Conservation (phyloP, 768 basidiomycete species). For the Pisolithus microcarpus region DNA sequence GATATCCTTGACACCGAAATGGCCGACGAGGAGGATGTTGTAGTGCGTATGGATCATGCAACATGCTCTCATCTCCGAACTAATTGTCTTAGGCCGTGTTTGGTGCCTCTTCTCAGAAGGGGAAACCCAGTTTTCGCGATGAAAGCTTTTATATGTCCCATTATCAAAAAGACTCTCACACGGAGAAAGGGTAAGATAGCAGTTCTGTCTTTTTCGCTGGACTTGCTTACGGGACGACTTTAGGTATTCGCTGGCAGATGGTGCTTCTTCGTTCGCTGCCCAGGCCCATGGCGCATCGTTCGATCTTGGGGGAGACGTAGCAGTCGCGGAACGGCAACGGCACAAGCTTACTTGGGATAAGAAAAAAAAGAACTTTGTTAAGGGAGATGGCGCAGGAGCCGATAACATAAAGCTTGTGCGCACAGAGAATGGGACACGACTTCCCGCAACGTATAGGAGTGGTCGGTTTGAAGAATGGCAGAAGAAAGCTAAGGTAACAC, state of each 20-base stretch:
- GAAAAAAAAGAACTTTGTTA: constrained; percentile 90
- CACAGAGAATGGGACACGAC: constrained; percentile 84
- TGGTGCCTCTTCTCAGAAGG: constrained; percentile 38
- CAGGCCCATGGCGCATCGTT: constrained; percentile 78
- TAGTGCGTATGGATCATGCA: constrained; percentile 36
- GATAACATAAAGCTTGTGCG: constrained; percentile 92
- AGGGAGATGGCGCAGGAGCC: constrained; percentile 76
- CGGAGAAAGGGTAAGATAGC: constrained; percentile 80
- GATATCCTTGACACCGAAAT: constrained; percentile 44
- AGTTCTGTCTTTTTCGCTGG: neutral
- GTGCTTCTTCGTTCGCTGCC: constrained; percentile 76
- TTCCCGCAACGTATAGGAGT: constrained; percentile 88
- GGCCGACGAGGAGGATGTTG: constrained; percentile 75
- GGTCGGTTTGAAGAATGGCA: constrained; percentile 97
- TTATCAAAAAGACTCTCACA: constrained; percentile 76
- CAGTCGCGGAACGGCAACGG: constrained; percentile 49
- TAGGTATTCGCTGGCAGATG: constrained; percentile 86
- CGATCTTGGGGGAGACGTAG: constrained; percentile 72
- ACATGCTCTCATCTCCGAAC: neutral
- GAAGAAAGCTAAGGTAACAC: constrained; percentile 57
- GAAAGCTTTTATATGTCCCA: constrained; percentile 89
- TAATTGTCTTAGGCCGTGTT: constrained; percentile 53
- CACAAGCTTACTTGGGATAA: constrained; percentile 84
- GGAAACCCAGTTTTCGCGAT: constrained; percentile 56
- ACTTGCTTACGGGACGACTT: neutral